Percentiles rank a stretch among this genome's conserved stretches.
These are phyloP conservation scores for Backusella circina DNA, from an alignment of 192 early-diverging fungal genomes.

Conservation along the genomic window DNA sequence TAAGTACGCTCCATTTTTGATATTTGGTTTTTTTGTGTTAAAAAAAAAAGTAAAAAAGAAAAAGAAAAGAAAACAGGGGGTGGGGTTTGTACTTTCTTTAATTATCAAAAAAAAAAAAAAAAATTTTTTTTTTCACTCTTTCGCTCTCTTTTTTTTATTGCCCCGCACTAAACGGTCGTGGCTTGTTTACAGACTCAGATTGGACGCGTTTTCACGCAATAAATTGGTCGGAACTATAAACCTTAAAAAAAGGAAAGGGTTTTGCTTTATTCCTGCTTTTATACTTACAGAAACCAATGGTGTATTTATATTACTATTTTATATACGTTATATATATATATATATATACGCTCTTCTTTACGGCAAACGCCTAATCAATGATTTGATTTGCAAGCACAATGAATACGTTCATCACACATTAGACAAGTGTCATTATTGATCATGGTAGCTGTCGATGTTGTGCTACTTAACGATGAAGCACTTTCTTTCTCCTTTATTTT, in stretches of 20 bases:
- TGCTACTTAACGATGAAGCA: not conserved
- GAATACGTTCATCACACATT: too few relatives aligned
- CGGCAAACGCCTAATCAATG: too few relatives aligned
- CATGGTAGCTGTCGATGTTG: too few relatives aligned
- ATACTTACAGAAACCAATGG: not conserved
- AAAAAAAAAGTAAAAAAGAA: not conserved
- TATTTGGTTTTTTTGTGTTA: conserved; percentile 1
- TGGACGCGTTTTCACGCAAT: not conserved
- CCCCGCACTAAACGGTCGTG: not conserved
- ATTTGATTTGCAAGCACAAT: too few relatives aligned
- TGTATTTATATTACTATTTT: not conserved
- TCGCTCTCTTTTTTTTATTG: not conserved
- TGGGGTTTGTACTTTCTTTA: not conserved
- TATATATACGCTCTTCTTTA: too few relatives aligned
- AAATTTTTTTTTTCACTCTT: not conserved
- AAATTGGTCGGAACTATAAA: not conserved
- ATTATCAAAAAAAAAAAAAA: not conserved
- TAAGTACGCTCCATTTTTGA: conserved; percentile 48
- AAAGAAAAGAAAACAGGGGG: not conserved
- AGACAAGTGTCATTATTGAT: too few relatives aligned
- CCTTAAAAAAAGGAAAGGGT: not conserved
- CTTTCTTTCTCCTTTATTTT: not conserved
- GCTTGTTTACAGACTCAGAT: not conserved
- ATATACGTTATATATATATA: too few relatives aligned
- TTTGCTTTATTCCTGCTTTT: not conserved